phyloP scores from a whole-genome alignment of 495 filamentous ascomycete species.

The Bryoglossum gracile region DNA sequence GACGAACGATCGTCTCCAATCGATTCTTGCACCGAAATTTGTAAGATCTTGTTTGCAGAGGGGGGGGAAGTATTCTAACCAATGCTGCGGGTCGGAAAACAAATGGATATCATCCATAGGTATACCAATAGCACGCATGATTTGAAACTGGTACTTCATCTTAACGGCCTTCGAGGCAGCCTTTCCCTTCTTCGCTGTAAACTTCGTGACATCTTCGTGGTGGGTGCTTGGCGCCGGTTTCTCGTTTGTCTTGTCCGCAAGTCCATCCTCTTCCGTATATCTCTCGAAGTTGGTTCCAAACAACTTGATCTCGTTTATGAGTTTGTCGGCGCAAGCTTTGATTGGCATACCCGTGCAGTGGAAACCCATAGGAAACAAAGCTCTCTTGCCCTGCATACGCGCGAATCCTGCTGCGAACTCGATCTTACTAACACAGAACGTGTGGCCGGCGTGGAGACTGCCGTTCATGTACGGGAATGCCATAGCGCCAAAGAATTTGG shows the following conservation, averaged over 20 bases:
- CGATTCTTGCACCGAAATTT: slow-evolving; percentile 77
- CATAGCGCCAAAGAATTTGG: slow-evolving; percentile 91
- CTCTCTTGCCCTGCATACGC: slow-evolving; percentile 81
- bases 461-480: slow-evolving; percentile 98
- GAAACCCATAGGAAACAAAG: slow-evolving; percentile 84
- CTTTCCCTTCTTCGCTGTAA: slow-evolving; percentile 91
- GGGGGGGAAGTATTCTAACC: slow-evolving; percentile 84
- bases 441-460: slow-evolving; percentile 84
- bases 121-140: slow-evolving; percentile 80
- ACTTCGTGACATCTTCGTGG: slow-evolving; percentile 76
- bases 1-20: slow-evolving; percentile 87
- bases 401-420: slow-evolving; percentile 82
- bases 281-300: slow-evolving; percentile 84
- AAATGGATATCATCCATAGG: slow-evolving; percentile 80
- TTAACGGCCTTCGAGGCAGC: slow-evolving; percentile 84
- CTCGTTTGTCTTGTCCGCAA: slow-evolving; percentile 20
- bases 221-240: slow-evolving; percentile 29
- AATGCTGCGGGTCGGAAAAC: slow-evolving; percentile 82
- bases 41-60: slow-evolving; percentile 73
- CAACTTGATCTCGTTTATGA: slow-evolving; percentile 76
- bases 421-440: slow-evolving; percentile 81
- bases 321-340: slow-evolving; percentile 94
- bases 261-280: slow-evolving; percentile 33
- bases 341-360: slow-evolving; percentile 98
- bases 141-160: slow-evolving; percentile 84